Base-by-base conservation (phyloP, 805 yeast species). In the Kodamaea sagamina region DNA sequence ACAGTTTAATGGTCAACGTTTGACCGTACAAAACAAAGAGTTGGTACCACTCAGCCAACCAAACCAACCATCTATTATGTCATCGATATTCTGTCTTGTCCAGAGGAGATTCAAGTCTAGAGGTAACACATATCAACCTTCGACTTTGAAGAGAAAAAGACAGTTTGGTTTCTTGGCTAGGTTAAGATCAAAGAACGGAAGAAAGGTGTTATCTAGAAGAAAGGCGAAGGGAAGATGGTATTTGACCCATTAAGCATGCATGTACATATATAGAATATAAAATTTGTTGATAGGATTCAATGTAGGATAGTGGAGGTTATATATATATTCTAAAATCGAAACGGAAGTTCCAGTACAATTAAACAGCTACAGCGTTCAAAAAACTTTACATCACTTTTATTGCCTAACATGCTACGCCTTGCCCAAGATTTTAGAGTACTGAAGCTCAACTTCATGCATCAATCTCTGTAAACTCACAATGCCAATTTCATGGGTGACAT, bases 121-220 rank as follows among this genome's bases (percentile, higher is more conserved):
- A 68, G 98, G 99, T 66, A 86, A 88, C 69, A 88, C 96, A 13
- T 92, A 85, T 67, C 97, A 92, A 67, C 99, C 99, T 41, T 84
- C 89, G 48, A 89, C 95, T 4, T 71, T 88, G 50, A 88, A 86
- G 62, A 78, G 98, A 63, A 93, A 93, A 73, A 83, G 96, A 65
- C 81, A 86, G 25, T 75, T 86, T 45, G 99, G 99, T 0, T 93
- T 90, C 56, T 73, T 93, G 61, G 89, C 95, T 9, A 80, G 97
- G 61, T 78, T 85, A 65, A 80, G 82, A 59, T 67, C 85, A 5
- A 78, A 75, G 54, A 75, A 79, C 27, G 97, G 97, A 6, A 78
- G 92, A 53, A 86, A 82, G 59, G 78, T 93, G 28, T 67, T 93
- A 44, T 78, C 78, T 42, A 78, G 92, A 61, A 79, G 98, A 67